Base-by-base conservation (phyloP, 352 stramenopile genomes). In the Globisporangium carolinianum region DNA sequence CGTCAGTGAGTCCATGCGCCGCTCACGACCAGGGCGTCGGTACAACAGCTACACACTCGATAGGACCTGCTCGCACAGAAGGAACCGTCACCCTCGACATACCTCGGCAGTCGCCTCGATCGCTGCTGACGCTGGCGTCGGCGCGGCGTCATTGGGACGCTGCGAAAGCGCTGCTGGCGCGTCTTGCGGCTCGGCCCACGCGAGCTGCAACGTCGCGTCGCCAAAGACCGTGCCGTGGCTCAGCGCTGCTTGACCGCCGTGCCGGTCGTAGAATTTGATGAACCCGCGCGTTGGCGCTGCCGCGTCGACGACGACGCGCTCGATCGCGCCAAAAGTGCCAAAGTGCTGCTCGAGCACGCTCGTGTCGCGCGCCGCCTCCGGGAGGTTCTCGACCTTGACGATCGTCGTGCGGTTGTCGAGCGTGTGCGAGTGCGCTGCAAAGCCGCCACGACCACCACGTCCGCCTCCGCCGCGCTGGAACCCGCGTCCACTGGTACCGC, bases 371-470 rank as follows among this genome's bases (percentile, higher is more conserved):
- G 81, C 78, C 39, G 87, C 85, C 41, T 91, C 81, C 0, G 83
- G 83, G 18, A 93, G 54, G 41, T 90, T 87, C 36, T 66, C 75
- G 48, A 95, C 73, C 53, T 87, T 83, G 9, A 95, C 78, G 51
- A 91, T 89, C 49, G 81, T 92, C 17, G 85, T 93, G 51, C 85
- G 85, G 61, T 93, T 93, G 62, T 95, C 85, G 49, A 95, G 64
- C 1, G 84, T 80, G 60, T 92, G 69, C 12, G 82, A 89, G 24
- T 72, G 66, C 18, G 56, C 58, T 35, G 62, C 66, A 49, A 58
- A 81, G n/a, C 63, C 58, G 9, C 76, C 75, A 35, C 81, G 75
- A 42, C 72, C 72, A 15, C 73, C 75, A 52, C 61, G 60, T 11
- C 79, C 73, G n/a, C 69, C 66, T 14, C 69, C 66, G 57, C 75